Evolutionary conservation across 2,329 filamentous ascomycete species (phyloP).

Genomic region (Microsporum audouinii): DNA sequence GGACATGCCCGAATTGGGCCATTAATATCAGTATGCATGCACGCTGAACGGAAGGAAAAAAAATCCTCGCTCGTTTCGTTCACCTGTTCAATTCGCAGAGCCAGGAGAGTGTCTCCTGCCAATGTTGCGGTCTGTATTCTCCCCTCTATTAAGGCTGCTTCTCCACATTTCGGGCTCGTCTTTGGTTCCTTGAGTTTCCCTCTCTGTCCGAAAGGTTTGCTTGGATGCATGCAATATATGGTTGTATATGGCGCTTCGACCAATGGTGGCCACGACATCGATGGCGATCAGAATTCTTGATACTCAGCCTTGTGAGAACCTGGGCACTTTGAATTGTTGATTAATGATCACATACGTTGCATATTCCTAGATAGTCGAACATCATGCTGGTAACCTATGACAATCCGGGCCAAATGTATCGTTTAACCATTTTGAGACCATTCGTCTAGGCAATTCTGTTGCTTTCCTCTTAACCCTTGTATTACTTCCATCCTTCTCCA

Average conservation of each 20-base stretch:
- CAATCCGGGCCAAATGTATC: not conserved
- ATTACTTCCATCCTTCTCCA: not conserved
- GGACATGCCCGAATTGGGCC: not conserved
- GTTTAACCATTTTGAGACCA: not conserved
- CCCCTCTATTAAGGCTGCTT: not conserved
- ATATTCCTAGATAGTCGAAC: not conserved
- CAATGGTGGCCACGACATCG: not conserved
- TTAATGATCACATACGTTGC: not conserved
- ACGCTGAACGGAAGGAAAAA: not conserved
- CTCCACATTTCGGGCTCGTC: not conserved
- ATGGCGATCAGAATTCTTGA: not conserved
- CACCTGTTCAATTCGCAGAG: not conserved
- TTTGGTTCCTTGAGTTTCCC: not conserved
- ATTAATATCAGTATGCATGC: not conserved
- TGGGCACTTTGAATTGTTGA: not conserved
- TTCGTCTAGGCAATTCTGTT: not conserved
- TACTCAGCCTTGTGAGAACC: slow-evolving; percentile 3
- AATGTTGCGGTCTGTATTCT: not conserved
- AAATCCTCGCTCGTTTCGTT: not conserved
- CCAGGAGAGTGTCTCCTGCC: not conserved
- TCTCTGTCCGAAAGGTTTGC: not conserved
- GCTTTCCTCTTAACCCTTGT: not conserved
- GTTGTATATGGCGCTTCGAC: not conserved
- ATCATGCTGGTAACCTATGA: not conserved
- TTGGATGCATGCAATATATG: not conserved